A percentile compares a stretch with the other conserved stretches of the same genome.
Conservation (phyloP, 306 rosid species). For the Cotoneaster glaucophyllus region DNA sequence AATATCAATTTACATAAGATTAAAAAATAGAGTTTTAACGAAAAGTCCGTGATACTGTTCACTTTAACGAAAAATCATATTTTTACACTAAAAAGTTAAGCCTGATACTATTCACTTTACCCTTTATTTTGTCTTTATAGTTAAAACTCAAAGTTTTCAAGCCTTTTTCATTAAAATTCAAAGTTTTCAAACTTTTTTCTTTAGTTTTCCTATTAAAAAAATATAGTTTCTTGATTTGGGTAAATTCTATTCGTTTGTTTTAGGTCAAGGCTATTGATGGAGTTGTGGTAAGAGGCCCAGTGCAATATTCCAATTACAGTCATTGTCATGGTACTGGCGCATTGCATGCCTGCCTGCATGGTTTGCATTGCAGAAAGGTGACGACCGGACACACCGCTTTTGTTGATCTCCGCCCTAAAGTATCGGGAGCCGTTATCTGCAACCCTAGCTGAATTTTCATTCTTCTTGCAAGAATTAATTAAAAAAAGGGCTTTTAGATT, state of each 20-base stretch:
- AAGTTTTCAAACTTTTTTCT: no score
- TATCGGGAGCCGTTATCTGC: background rate
- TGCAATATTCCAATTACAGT: background rate
- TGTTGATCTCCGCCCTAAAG: slow-evolving; percentile 6
- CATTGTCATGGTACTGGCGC: background rate
- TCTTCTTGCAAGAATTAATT: background rate
- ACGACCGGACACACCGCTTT: background rate
- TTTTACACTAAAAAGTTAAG: no score
- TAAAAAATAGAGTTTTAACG: no score
- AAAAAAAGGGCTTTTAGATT: no score
- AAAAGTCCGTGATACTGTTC: no score
- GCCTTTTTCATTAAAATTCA: no score
- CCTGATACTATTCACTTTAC: no score
- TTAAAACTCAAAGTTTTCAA: no score
- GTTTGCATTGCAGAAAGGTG: background rate
- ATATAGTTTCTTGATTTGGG: background rate
- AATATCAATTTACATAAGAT: background rate
- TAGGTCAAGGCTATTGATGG: background rate
- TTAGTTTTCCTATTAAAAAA: no score
- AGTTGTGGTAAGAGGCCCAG: background rate
- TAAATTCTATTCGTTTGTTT: background rate
- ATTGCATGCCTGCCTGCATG: background rate
- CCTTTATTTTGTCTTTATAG: no score
- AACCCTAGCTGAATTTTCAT: background rate
- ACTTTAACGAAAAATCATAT: no score